These are phyloP conservation scores for Aspergillus ellipticus DNA, from an alignment of 495 filamentous ascomycete genomes.

Conservation along the genomic window DNA sequence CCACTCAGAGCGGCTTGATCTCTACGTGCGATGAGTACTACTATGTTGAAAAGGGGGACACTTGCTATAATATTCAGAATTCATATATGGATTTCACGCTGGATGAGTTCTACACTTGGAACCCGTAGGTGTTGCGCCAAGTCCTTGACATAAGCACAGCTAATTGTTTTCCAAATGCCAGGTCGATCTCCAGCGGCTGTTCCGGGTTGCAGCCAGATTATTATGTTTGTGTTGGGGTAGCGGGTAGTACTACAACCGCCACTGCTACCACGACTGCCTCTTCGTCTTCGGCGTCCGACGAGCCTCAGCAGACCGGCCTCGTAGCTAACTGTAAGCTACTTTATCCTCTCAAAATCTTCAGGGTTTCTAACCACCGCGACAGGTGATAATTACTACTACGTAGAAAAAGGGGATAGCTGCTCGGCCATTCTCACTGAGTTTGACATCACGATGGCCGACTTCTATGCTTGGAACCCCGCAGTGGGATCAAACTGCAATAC, in stretches of 20 bases:
- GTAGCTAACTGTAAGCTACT: constrained; percentile 1
- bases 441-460: constrained; percentile 2
- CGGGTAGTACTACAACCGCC: background rate
- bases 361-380: background rate
- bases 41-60: constrained; percentile 2
- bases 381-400: constrained; percentile 9
- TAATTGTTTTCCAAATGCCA: background rate
- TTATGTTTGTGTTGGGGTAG: constrained; percentile 6
- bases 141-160: background rate
- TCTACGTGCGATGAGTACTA: constrained; percentile 18
- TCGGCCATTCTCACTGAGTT: background rate
- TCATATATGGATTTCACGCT: background rate
- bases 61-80: background rate
- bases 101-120: constrained; percentile 7
- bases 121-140: constrained; percentile 3
- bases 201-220: constrained; percentile 4
- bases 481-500: constrained; percentile 14
- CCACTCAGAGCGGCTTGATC: constrained; percentile 20
- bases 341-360: background rate
- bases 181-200: background rate
- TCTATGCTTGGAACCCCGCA: constrained; percentile 17
- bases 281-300: background rate
- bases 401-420: constrained; percentile 10
- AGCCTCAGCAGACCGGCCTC: constrained; percentile 1
- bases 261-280: background rate